Evolutionary conservation across 441 rosid genomes (phyloP), one percentile per base, ranked within the genome.

Genomic region (Gossypium laxum): DNA sequence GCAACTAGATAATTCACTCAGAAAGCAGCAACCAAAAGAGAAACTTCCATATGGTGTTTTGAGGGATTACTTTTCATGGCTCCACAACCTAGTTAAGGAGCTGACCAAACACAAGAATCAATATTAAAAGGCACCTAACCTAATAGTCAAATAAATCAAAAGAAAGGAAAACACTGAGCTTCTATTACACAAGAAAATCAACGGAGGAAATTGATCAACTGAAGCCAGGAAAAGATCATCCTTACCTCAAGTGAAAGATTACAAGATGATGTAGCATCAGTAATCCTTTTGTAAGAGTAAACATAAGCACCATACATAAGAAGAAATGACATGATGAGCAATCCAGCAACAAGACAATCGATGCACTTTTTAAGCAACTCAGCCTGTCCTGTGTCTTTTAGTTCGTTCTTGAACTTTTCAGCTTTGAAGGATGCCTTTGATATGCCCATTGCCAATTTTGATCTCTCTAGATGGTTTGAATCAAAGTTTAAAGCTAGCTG

Each of bases 321-420:
- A 34, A 85, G 84, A 51, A 71, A 77, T 8, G 82, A 73, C 96
- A 91, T 91, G 77, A 73, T 65, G 70, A 88, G 58, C 76, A 92
- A 80, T 54, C 97, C 89, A n/a, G 90, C 85, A 67, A 87, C 93
- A 52, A 92, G 96, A 81, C 88, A 88, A 56, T 92, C 97, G 55
- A 85, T 79, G 80, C 88, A 85, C 67, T 57, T 89, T 76, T 67
- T 84, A 28, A 79, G 92, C 79, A 91, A 88, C 60, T 92, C 94
- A 0, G 79, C 80, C 76, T 89, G 86, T 78, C 85, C 89, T n/a
- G 76, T 54, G 59, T 88, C 96, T 86, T 86, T 90, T 77, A 86
- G 58, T 68, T 89, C 74, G 43, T 75, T 89, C 85, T 87, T 91
- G 84, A 87, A 88, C 82, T 89, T 89, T 76, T 89, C 97, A 14